These are phyloP conservation scores for Stachybotrys echinatus DNA, from an alignment of 2,329 filamentous ascomycete genomes.

Conservation along the genomic window DNA sequence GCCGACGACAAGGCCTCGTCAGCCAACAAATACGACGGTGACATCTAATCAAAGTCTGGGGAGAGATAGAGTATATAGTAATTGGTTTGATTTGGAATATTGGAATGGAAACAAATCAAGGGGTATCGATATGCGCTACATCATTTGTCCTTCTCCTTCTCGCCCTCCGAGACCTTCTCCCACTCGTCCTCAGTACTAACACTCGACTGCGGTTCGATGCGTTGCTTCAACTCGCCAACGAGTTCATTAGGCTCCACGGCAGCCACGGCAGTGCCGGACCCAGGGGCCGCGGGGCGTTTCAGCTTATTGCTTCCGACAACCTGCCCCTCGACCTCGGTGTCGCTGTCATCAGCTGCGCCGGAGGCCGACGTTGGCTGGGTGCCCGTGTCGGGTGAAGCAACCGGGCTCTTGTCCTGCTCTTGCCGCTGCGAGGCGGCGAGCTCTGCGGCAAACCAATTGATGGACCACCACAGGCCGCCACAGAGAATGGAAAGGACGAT, in stretches of 20 bases:
- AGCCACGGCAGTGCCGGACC: conserved; percentile 11
- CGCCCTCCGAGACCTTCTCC: conserved; percentile 84
- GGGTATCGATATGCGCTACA: neutral
- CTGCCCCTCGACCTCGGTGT: conserved; percentile 39
- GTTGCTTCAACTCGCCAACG: conserved; percentile 44
- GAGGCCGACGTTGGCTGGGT: conserved; percentile 23
- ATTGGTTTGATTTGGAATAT: no score
- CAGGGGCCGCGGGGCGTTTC: conserved; percentile 8
- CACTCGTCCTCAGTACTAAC: conserved; percentile 91
- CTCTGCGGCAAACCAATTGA: conserved; percentile 93
- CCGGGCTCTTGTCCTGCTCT: conserved; percentile 23
- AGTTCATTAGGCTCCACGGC: conserved; percentile 38
- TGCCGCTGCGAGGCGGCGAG: conserved; percentile 37
- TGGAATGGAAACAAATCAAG: neutral
- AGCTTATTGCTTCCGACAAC: conserved; percentile 11
- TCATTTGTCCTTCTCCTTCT: conserved; percentile 54
- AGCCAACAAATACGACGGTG: no score
- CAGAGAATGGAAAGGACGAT: conserved; percentile 73
- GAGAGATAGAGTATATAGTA: no score
- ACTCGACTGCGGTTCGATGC: conserved; percentile 44
- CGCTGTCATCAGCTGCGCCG: conserved; percentile 26
- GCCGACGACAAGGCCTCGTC: no score
- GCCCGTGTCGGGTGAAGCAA: conserved; percentile 15
- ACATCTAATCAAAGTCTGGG: neutral
- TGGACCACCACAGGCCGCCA: conserved; percentile 81